Conservation (phyloP, 768 basidiomycete genomes). For the Tylopilus vinaceipallidus region DNA sequence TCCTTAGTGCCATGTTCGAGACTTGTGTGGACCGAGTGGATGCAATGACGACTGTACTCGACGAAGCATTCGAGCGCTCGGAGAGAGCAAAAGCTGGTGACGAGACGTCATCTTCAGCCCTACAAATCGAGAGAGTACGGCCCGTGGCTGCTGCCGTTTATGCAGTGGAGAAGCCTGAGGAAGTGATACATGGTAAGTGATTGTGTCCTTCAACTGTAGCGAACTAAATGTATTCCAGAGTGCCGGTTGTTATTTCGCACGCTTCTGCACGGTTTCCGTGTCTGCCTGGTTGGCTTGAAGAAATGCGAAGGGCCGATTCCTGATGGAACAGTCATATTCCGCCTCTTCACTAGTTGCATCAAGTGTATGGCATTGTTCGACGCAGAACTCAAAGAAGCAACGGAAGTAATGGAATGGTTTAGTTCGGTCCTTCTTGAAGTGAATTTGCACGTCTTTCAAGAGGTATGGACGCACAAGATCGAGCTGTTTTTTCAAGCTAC, state of each 20-base stretch:
- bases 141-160: conserved; percentile 78
- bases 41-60: conserved; percentile 65
- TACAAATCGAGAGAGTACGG: conserved; percentile 80
- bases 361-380: conserved; percentile 85
- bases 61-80: conserved; percentile 43
- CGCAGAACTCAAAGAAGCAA: conserved; percentile 60
- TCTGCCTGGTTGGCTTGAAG: conserved; percentile 71
- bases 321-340: conserved; percentile 83
- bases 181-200: conserved; percentile 70
- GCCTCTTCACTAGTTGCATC: conserved; percentile 83
- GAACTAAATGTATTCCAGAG: conserved; percentile 46
- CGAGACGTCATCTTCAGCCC: conserved; percentile 46
- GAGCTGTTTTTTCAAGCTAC: conserved; percentile 84
- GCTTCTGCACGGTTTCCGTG: conserved; percentile 84
- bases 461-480: conserved; percentile 94
- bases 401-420: conserved; percentile 83
- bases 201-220: neutral
- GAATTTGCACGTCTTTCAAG: conserved; percentile 90
- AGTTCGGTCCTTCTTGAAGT: conserved; percentile 74
- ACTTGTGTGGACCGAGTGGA: conserved; percentile 83
- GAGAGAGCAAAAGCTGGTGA: conserved; percentile 45
- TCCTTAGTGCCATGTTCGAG: conserved; percentile 78
- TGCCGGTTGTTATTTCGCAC: conserved; percentile 84
- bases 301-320: conserved; percentile 76
- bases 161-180: conserved; percentile 79